A percentile compares a stretch with the other conserved stretches of the same genome.
Conservation (phyloP, 2,329 filamentous ascomycete species). For the Decorospora gaudefroyi region DNA sequence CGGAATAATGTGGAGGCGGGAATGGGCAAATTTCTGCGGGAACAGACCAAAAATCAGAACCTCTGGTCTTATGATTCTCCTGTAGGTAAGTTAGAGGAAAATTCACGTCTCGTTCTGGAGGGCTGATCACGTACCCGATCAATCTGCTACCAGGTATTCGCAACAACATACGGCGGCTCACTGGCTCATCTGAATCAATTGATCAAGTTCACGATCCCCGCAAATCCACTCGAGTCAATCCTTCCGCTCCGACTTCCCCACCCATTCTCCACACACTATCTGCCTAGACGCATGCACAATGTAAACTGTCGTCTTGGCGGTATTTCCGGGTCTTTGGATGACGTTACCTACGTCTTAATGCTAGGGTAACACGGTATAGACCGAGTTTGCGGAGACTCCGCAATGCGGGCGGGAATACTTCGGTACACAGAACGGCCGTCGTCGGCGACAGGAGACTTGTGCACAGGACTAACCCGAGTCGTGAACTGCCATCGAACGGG, state of each 20-base stretch:
- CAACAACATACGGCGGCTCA: not conserved
- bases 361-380: constrained; percentile 22
- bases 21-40: no score
- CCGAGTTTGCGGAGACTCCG: constrained; percentile 19
- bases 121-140: no score
- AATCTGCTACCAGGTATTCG: not conserved
- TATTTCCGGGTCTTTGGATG: constrained; percentile 16
- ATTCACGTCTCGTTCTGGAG: no score
- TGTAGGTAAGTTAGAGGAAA: no score
- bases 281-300: constrained; percentile 22
- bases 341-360: constrained; percentile 7
- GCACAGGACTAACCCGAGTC: not conserved
- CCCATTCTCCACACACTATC: constrained; percentile 15
- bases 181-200: constrained; percentile 4
- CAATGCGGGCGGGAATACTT: constrained; percentile 29
- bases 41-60: no score
- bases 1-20: not conserved
- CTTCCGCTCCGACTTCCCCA: constrained; percentile 5
- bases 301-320: constrained; percentile 27
- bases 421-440: constrained; percentile 20
- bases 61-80: no score
- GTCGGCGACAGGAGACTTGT: constrained; percentile 4
- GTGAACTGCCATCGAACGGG: constrained; percentile 9
- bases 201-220: constrained; percentile 4
- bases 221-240: constrained; percentile 6